These are phyloP conservation scores for Helianthus tuberosus DNA, from an alignment of 129 eudicot genomes.

Conservation along the genomic window DNA sequence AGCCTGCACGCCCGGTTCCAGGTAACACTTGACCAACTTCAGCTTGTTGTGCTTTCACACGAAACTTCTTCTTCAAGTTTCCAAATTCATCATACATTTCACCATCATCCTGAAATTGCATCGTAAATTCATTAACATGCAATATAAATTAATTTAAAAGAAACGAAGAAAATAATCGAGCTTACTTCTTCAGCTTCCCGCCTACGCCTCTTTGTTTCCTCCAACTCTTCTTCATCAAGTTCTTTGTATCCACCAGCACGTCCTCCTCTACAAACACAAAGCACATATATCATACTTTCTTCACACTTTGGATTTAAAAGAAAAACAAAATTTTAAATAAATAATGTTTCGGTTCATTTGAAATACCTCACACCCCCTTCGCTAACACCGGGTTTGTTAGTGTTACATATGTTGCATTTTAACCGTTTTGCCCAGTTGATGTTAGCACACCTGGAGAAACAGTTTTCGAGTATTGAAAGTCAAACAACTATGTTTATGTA, in stretches of 20 bases:
- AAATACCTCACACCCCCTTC: conserved; percentile 96
- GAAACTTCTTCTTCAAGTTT: conserved; percentile 86
- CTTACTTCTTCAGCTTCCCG: conserved; percentile 96
- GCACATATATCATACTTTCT: not conserved
- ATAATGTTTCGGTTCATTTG: not conserved
- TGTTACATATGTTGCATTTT: conserved; percentile 97
- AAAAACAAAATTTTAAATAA: not conserved
- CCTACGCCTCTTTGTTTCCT: conserved; percentile 88
- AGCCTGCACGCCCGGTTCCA: conserved; percentile 95
- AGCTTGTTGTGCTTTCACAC: conserved; percentile 75
- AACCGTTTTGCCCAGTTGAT: conserved; percentile 98
- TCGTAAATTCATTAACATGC: not conserved
- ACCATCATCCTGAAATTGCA: conserved; percentile 83
- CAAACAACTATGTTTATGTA: not conserved
- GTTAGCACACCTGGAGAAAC: conserved; percentile 78
- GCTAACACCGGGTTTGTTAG: conserved; percentile 90
- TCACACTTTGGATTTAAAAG: not conserved
- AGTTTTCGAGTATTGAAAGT: not conserved
- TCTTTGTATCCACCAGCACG: conserved; percentile 99
- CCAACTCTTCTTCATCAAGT: conserved; percentile 95
- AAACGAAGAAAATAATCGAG: conserved; percentile 4
- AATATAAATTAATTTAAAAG: not conserved
- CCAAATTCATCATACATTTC: conserved; percentile 99
- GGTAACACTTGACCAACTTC: conserved; percentile 69
- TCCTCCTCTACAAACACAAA: conserved; percentile 69